Evolutionary conservation across 176 grass and related monocot genomes (phyloP), one percentile per base, ranked within the genome.

Genomic region (Carex littledalei): DNA sequence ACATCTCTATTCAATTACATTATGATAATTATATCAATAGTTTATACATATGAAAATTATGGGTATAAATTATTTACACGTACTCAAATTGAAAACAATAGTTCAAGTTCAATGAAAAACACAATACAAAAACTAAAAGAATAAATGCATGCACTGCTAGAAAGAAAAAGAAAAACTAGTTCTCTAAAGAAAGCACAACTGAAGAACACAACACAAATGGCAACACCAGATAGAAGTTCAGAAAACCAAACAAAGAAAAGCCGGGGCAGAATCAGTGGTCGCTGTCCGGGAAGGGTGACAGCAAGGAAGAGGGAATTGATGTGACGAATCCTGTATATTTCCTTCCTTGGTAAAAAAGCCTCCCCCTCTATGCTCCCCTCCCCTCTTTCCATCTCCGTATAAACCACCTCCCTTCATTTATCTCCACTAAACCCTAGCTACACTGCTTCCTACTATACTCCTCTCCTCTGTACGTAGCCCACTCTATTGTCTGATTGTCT

Each of bases 241-340:
- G 52, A n/a, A 17, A 78, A 78, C 21, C 26, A 1, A 60, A 22
- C 12, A 34, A 24, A 63, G 39, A 49, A 43, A 47, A 63, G 12
- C 24, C 6, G 29, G 31, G 4, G 59, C 71, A 70, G 67, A 78
- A 60, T 88, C 87, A 79, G 45, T 64, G 67, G 85, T 90, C 85
- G 86, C 90, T 94, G 87, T 97, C 90, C 24, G n/a, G 81, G 77
- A 85, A 82, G 86, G 64, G 84, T 68, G 91, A 92, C 89, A 87
- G 87, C 86, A 80, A 87, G 81, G 47, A 62, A 35, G 77, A 88
- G 67, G 50, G 82, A 67, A 57, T 47, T 94, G 91, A 97, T 94
- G 94, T 97, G 94, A 97, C 94, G 86, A 90, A 91, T 90, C 94
- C 91, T 94, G 86, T 94, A 84, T 88, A 85, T 94, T 94, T 94